Conservation (phyloP, 148 eudicot genomes). For the Vaccinium vitisidaea region DNA sequence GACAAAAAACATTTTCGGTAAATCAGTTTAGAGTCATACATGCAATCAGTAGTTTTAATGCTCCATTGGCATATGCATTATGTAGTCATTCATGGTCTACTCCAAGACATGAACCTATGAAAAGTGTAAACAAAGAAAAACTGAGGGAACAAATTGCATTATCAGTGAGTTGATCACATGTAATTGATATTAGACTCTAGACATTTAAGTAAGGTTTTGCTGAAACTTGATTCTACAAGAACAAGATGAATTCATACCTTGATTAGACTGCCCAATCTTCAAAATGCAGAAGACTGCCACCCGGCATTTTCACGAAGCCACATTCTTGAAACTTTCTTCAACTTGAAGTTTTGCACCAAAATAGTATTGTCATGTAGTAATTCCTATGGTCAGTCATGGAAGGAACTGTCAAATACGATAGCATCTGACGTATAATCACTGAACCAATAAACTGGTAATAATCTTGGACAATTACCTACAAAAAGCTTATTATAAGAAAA, state of each 20-base stretch:
- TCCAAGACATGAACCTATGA: background rate
- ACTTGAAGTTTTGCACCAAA: too few relatives aligned
- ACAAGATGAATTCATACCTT: slow-evolving; percentile 51
- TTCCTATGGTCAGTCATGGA: too few relatives aligned
- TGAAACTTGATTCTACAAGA: background rate
- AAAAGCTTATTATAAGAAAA: too few relatives aligned
- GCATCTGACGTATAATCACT: too few relatives aligned
- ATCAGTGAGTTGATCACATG: background rate
- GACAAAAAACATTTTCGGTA: background rate
- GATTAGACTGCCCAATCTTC: slow-evolving; percentile 48
- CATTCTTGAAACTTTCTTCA: too few relatives aligned
- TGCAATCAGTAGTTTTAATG: background rate
- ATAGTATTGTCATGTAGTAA: too few relatives aligned
- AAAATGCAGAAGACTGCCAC: too few relatives aligned
- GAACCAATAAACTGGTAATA: too few relatives aligned
- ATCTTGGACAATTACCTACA: too few relatives aligned
- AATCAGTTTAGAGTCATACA: background rate
- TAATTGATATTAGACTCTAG: background rate
- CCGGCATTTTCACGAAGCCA: too few relatives aligned
- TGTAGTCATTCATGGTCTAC: background rate
- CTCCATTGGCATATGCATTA: background rate
- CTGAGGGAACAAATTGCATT: background rate
- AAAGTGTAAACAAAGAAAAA: background rate
- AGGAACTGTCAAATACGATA: too few relatives aligned
- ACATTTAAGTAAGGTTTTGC: background rate